Base-by-base conservation (phyloP, 257 asterid species). In the Forsythia suspensa region DNA sequence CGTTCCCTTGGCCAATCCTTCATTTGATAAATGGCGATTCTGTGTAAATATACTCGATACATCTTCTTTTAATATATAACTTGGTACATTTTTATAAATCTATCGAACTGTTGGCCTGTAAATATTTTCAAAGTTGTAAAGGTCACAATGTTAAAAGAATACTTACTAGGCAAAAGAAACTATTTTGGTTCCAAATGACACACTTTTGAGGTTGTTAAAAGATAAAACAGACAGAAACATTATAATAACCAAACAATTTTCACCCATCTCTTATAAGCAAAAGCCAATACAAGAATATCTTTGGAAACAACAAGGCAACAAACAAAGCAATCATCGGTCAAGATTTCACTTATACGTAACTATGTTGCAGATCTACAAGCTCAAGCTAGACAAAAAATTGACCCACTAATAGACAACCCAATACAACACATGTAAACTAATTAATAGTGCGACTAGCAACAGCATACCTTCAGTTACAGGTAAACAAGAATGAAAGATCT, bases 401-500 rank as follows among this genome's bases (percentile, higher is more conserved):
- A 79, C 75, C 84, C 76, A 72, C 77, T 83, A 78, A 79, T 20
- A 9, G 68, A 87, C 83, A 82, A 79, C 73, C 87, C 80, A 79
- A 81, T 71, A 81, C 61, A 67, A 74, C 39, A 71, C 82, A 76
- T 57, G 57, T 57, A 76, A 80, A 83, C 82, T 72, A 78, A 78
- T 69, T 44, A 39, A 78, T 42, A 71, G 74, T 48, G 73, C 48
- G 67, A 72, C 82, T 34, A 43, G 83, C 84, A 63, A 80, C 74
- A 71, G 80, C 83, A 76, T 46, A 79, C 90, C 89, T 84, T 84
- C 81, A 85, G 76, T 83, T 84, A 84, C 83, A 76, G 83, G 71
- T 76, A 68, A 71, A 70, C 73, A 80, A 67, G 37, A 85, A 80
- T 38, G 46, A 63, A 41, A 9, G 71, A 39, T 16, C 68, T 20